phyloP scores from a whole-genome alignment of 148 eudicot genomes.

The Agrostemma githago region DNA sequence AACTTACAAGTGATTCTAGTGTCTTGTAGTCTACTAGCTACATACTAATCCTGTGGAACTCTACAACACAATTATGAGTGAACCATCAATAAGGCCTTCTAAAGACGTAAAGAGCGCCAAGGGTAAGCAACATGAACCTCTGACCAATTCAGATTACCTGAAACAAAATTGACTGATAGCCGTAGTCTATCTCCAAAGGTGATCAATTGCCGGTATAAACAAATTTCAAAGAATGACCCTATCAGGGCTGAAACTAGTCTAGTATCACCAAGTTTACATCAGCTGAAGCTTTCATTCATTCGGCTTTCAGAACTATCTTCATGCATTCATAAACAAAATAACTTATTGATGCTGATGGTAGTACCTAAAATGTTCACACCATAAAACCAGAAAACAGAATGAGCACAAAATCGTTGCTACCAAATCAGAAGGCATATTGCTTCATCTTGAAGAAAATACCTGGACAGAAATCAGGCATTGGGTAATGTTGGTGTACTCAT shows the following conservation, averaged over 20 bases:
- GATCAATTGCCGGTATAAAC: neutral
- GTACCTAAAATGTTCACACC: constrained; percentile 39
- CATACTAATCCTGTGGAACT: constrained; percentile 1
- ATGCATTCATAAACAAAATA: constrained; percentile 64
- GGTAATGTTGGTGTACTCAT: neutral
- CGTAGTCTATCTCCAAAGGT: neutral
- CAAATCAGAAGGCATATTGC: neutral
- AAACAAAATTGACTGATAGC: neutral
- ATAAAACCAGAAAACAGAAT: neutral
- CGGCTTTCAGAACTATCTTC: constrained; percentile 62
- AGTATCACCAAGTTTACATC: neutral
- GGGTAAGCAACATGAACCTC: neutral
- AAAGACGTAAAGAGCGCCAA: neutral
- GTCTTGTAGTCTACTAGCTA: neutral
- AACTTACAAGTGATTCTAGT: constrained; percentile 4
- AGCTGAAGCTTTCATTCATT: constrained; percentile 25
- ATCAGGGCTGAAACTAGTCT: constrained; percentile 1
- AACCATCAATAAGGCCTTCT: constrained; percentile 8
- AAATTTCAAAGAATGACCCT: neutral
- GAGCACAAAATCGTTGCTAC: neutral
- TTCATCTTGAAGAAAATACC: constrained; percentile 2
- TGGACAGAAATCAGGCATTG: neutral
- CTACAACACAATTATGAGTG: neutral
- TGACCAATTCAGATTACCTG: neutral
- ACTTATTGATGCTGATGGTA: constrained; percentile 67